Evolutionary conservation across 306 rosid genomes (phyloP).

Genomic region (Pterocarpus macrocarpus): DNA sequence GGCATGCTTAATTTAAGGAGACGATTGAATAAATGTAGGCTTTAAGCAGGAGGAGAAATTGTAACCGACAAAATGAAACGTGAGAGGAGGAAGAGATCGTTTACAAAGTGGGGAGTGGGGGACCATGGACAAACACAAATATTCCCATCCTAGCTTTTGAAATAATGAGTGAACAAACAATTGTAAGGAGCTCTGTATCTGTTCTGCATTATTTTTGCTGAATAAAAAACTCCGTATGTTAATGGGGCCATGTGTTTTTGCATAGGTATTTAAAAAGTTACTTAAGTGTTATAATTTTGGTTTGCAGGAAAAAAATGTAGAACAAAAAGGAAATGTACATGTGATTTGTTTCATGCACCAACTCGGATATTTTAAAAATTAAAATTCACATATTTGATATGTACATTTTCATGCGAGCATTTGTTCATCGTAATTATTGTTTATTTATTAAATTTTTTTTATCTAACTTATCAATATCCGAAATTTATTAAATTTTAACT

Average conservation of each 20-base stretch:
- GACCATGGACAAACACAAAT: constrained; percentile 16
- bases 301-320: not conserved
- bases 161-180: constrained; percentile 6
- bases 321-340: too few relatives aligned
- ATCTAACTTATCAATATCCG: too few relatives aligned
- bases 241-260: not conserved
- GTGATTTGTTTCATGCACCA: not conserved
- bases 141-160: not conserved
- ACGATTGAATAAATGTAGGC: not conserved
- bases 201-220: not conserved
- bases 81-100: not conserved
- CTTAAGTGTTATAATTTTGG: not conserved
- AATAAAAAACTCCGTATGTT: not conserved
- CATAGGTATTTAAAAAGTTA: not conserved
- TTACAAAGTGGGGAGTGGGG: not conserved
- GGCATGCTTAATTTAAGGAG: constrained; percentile 2
- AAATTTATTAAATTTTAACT: too few relatives aligned
- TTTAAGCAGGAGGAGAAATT: not conserved
- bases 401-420: too few relatives aligned
- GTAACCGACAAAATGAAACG: not conserved
- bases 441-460: too few relatives aligned
- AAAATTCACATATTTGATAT: too few relatives aligned
- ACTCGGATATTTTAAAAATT: too few relatives aligned
- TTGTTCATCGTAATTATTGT: too few relatives aligned
- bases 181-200: not conserved